phyloP scores from a whole-genome alignment of 257 asterid genomes.

The Parsonsia alboflavescens region DNA sequence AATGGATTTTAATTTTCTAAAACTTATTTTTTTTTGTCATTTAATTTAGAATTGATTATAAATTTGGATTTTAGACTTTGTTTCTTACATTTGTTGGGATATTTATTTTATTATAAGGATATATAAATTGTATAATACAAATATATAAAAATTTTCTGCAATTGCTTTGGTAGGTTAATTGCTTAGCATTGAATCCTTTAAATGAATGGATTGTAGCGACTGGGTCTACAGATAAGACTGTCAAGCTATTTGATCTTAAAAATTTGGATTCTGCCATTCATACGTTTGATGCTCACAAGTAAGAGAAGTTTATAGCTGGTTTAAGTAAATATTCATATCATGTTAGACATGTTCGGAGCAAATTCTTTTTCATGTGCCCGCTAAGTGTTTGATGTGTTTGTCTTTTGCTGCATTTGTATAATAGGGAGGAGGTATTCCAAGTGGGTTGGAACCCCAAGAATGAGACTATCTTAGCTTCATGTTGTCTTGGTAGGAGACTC shows the following conservation, averaged over 20 bases:
- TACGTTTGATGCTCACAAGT: constrained; percentile 87
- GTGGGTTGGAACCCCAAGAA: constrained; percentile 94
- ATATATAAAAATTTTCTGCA: neutral
- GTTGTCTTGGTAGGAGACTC: constrained; percentile 91
- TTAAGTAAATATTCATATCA: constrained; percentile 11
- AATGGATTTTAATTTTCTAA: too few relatives aligned
- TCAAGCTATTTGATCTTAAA: constrained; percentile 77
- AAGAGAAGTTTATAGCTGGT: constrained; percentile 26
- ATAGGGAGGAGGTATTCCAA: constrained; percentile 97
- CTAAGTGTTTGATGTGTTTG: neutral
- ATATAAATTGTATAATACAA: too few relatives aligned
- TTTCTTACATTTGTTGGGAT: too few relatives aligned
- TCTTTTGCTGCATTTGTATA: constrained; percentile 39
- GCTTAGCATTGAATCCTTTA: constrained; percentile 91
- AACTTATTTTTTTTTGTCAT: too few relatives aligned
- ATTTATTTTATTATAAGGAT: too few relatives aligned
- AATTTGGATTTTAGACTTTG: too few relatives aligned
- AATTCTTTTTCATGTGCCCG: neutral
- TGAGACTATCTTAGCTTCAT: constrained; percentile 89
- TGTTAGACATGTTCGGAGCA: neutral
- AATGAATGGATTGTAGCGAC: constrained; percentile 96
- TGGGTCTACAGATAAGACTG: constrained; percentile 94
- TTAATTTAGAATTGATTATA: too few relatives aligned
- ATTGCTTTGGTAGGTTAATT: constrained; percentile 59
- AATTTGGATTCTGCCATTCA: constrained; percentile 70